Evolutionary conservation across 768 basidiomycete species (phyloP).

Genomic region (Amanita molliuscula): DNA sequence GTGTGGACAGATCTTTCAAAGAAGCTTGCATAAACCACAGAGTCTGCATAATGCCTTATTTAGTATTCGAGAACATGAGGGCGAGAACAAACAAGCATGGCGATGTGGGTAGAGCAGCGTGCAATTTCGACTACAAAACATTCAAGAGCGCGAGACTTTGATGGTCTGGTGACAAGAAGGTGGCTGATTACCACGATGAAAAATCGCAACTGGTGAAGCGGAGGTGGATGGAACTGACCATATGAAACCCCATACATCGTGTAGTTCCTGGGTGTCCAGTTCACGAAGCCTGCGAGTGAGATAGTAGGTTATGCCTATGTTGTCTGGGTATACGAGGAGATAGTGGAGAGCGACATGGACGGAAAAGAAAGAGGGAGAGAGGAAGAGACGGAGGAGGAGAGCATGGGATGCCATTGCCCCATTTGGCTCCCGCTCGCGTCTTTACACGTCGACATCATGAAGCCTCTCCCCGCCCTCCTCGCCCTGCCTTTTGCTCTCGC

Average conservation of each 20-base stretch:
- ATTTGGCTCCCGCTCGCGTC: slow-evolving; percentile 10
- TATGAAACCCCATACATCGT: slow-evolving; percentile 85
- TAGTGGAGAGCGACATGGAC: slow-evolving; percentile 91
- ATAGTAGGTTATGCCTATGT: slow-evolving; percentile 89
- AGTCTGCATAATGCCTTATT: slow-evolving; percentile 41
- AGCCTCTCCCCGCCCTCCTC: slow-evolving; percentile 16
- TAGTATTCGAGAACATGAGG: slow-evolving; percentile 1
- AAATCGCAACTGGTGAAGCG: slow-evolving; percentile 10
- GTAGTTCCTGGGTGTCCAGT: slow-evolving; percentile 58
- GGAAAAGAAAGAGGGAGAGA: slow-evolving; percentile 87
- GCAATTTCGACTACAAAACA: slow-evolving; percentile 86
- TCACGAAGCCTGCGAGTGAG: slow-evolving; percentile 65
- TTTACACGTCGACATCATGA: slow-evolving; percentile 20
- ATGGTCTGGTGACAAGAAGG: slow-evolving; percentile 86
- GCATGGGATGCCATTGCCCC: slow-evolving; percentile 60
- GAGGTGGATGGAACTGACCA: slow-evolving; percentile 38
- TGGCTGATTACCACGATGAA: slow-evolving; percentile 45
- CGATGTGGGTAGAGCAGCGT: slow-evolving; percentile 88
- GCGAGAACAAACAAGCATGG: slow-evolving; percentile 73
- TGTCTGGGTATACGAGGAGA: slow-evolving; percentile 70
- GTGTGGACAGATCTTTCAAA: slow-evolving; percentile 63
- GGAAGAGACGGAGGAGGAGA: slow-evolving; percentile 82
- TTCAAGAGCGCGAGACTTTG: slow-evolving; percentile 87
- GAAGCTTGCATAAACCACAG: slow-evolving; percentile 99
- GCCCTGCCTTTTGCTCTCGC: slow-evolving; percentile 20